Base-by-base conservation (phyloP, 257 asterid genomes). In the Solanum medicagineum region DNA sequence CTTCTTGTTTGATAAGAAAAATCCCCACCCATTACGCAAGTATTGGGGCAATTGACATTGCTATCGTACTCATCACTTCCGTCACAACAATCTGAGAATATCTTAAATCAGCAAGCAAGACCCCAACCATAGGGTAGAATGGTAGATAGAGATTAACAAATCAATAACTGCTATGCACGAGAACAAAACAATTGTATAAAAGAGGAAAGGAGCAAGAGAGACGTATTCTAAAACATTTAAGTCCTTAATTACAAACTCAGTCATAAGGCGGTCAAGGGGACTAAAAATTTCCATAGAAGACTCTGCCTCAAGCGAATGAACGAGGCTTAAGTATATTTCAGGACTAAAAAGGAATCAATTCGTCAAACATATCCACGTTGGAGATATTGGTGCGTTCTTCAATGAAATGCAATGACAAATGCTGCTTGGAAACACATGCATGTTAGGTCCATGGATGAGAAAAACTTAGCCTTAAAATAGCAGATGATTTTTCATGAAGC, bases 31-130 rank as follows among this genome's bases (percentile, higher is more conserved):
- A 91, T 90, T 84, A 96, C 83, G 87, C 99, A 96, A 80, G 91
- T 91, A 85, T 96, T 92, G 20, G 93, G 96, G 89, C 98, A 96
- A 42, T 51, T 85, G 84, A 87, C 85, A 69, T 87, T 59, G 66
- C 99, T 96, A 84, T 92, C 98, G 87, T 95, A 89, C 87, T 96
- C 99, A 85, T 96, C 99, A 88, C 98, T 96, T 90, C 98, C 99
- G 89, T 96, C 99, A 85, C 99, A 94, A 88, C 99, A 96, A 89
- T 96, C 99, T 95, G 84, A 88, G 80, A 88, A 80, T 62, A 87
- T 44, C 56, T 68, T 42, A 59, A 81, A 87, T 86, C 59, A 85
- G 80, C 57, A 84, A 73, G 49, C 63, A 51, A 51, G 47, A 79
- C 16, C 17, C 49, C 13, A 77, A 51, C 60, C 81, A 74, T 85